Conservation (phyloP, 495 filamentous ascomycete genomes). For the Hypoxylon fuscum region DNA sequence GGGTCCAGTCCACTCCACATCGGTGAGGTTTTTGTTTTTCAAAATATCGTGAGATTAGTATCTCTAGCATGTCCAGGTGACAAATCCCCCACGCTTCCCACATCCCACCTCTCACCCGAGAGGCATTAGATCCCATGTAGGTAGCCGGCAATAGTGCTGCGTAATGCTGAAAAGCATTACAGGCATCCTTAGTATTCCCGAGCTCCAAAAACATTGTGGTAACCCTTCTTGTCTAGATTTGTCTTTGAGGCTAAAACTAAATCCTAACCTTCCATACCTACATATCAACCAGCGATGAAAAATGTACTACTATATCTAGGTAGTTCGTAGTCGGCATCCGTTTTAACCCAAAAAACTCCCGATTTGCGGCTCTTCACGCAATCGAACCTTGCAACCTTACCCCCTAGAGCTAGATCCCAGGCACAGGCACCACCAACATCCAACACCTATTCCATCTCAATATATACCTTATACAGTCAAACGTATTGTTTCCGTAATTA, state of each 20-base stretch:
- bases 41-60: slow-evolving; percentile 31
- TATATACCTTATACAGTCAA: neutral
- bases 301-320: too few relatives aligned
- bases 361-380: slow-evolving; percentile 37
- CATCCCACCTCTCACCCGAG: slow-evolving; percentile 13
- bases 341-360: slow-evolving; percentile 32
- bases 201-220: slow-evolving; percentile 6
- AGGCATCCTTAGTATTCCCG: slow-evolving; percentile 10
- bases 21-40: slow-evolving; percentile 18
- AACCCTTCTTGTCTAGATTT: too few relatives aligned
- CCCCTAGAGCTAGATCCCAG: slow-evolving; percentile 32
- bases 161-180: slow-evolving; percentile 13
- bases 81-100: slow-evolving; percentile 38
- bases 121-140: too few relatives aligned
- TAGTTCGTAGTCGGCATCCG: too few relatives aligned
- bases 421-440: slow-evolving; percentile 13
- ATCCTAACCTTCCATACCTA: too few relatives aligned
- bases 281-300: too few relatives aligned
- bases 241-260: too few relatives aligned
- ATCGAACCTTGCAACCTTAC: slow-evolving; percentile 33
- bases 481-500: slow-evolving; percentile 19
- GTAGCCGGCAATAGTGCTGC: slow-evolving; percentile 19
- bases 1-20: slow-evolving; percentile 28
- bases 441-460: slow-evolving; percentile 7
- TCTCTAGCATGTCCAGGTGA: slow-evolving; percentile 33